Evolutionary conservation across 2,329 filamentous ascomycete genomes (phyloP).

Genomic region (Amphichorda felina): DNA sequence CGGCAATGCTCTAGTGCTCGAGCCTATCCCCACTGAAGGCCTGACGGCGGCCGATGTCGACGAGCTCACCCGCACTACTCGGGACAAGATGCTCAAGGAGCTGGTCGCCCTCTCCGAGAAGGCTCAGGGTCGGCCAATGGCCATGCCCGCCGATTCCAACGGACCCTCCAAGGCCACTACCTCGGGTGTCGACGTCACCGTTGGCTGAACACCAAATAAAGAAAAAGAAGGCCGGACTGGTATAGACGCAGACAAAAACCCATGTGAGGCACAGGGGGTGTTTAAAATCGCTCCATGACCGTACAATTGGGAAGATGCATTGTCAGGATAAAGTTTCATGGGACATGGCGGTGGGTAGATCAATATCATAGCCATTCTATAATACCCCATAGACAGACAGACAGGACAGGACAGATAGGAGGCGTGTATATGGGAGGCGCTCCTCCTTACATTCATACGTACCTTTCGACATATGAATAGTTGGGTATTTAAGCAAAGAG

Average conservation of each 20-base stretch:
- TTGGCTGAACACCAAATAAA: constrained; percentile 4
- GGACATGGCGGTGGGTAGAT: too few species aligned
- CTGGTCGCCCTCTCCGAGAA: constrained; percentile 40
- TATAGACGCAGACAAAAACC: not conserved
- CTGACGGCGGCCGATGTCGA: constrained; percentile 70
- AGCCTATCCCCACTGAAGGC: constrained; percentile 66
- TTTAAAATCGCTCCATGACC: too few species aligned
- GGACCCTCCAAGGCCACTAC: constrained; percentile 12
- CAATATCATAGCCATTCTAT: too few species aligned
- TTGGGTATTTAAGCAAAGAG: too few species aligned
- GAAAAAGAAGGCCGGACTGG: constrained; percentile 7
- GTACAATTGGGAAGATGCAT: too few species aligned
- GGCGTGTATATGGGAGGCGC: too few species aligned
- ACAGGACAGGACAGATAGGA: too few species aligned
- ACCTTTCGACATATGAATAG: too few species aligned
- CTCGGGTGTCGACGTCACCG: constrained; percentile 15
- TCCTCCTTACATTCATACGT: too few species aligned
- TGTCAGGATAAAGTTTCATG: too few species aligned
- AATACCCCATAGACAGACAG: too few species aligned
- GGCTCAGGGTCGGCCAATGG: constrained; percentile 27
- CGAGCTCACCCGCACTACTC: constrained; percentile 52
- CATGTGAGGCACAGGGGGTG: too few species aligned
- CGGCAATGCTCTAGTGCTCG: constrained; percentile 46
- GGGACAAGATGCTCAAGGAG: constrained; percentile 65
- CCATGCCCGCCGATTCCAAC: constrained; percentile 12